phyloP scores from a whole-genome alignment of 495 filamentous ascomycete species.

The Aspergillus sclerotioniger region DNA sequence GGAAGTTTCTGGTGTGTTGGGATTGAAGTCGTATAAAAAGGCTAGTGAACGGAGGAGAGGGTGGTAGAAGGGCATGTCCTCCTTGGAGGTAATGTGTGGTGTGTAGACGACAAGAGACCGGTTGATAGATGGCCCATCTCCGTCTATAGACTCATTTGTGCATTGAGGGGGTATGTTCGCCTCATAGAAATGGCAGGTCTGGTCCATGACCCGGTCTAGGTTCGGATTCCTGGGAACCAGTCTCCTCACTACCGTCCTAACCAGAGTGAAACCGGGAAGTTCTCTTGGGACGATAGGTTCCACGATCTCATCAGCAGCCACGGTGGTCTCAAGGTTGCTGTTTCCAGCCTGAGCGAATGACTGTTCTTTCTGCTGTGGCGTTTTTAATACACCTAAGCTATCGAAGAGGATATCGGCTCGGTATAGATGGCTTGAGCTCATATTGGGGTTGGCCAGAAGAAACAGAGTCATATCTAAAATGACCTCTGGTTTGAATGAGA shows the following conservation, averaged over 20 bases:
- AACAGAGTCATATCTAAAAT: conserved; percentile 68
- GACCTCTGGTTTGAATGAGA: conserved; percentile 53
- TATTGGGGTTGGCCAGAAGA: conserved; percentile 79
- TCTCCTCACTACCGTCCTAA: conserved; percentile 64
- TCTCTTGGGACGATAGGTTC: conserved; percentile 29
- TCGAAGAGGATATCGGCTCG: conserved; percentile 79
- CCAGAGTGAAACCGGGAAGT: conserved; percentile 52
- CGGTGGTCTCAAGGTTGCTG: not conserved
- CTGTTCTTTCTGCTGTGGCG: conserved; percentile 25
- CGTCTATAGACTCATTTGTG: not conserved
- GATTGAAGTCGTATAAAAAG: conserved; percentile 63
- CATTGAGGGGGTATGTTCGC: conserved; percentile 13
- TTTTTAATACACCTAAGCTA: conserved; percentile 37
- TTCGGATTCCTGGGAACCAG: conserved; percentile 79
- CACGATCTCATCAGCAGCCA: conserved; percentile 1
- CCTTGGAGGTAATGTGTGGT: conserved; percentile 61
- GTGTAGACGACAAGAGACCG: conserved; percentile 70
- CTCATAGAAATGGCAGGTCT: conserved; percentile 74
- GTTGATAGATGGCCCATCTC: not conserved
- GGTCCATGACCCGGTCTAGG: conserved; percentile 68
- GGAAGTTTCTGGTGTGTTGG: not conserved
- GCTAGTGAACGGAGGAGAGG: conserved; percentile 70
- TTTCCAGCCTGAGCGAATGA: conserved; percentile 11
- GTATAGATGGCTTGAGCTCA: conserved; percentile 79
- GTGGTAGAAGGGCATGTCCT: conserved; percentile 82